Evolutionary conservation across 805 yeast species (phyloP).

Genomic region (Suhomyces pyralidae): DNA sequence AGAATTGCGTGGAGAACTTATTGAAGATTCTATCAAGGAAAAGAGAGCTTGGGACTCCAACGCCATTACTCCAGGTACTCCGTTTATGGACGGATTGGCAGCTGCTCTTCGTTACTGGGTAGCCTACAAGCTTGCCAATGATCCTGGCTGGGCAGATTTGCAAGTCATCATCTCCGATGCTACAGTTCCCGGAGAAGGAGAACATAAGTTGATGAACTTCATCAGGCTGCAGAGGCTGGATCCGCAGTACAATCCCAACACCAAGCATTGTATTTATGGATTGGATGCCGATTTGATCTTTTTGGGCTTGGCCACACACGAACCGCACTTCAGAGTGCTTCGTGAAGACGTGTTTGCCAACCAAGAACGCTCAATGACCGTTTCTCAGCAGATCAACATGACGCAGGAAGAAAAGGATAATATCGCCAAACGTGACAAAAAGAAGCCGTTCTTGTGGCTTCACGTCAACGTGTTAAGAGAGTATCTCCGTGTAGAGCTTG

Average conservation of each 20-base stretch:
- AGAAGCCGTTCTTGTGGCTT: slow-evolving; percentile 91
- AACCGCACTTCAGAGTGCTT: slow-evolving; percentile 89
- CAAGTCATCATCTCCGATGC: slow-evolving; percentile 94
- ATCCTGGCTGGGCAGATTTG: slow-evolving; percentile 89
- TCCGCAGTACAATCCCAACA: slow-evolving; percentile 86
- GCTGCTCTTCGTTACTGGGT: slow-evolving; percentile 85
- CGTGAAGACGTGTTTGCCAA: slow-evolving; percentile 97
- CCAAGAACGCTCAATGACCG: slow-evolving; percentile 46
- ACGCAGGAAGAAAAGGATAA: slow-evolving; percentile 54
- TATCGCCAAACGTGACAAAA: slow-evolving; percentile 42
- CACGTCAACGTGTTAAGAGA: slow-evolving; percentile 86
- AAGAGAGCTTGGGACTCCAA: slow-evolving; percentile 92
- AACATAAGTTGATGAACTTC: slow-evolving; percentile 96
- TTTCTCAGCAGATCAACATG: slow-evolving; percentile 52
- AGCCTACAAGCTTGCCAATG: slow-evolving; percentile 79
- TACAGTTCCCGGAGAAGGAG: slow-evolving; percentile 99
- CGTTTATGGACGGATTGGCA: slow-evolving; percentile 91
- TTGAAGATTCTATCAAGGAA: slow-evolving; percentile 71
- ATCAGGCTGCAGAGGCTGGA: slow-evolving; percentile 86
- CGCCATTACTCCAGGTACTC: slow-evolving; percentile 98
- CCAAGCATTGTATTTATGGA: slow-evolving; percentile 95
- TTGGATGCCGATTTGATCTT: slow-evolving; percentile 97
- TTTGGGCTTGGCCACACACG: slow-evolving; percentile 94
- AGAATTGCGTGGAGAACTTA: slow-evolving; percentile 64
- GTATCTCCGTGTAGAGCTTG: slow-evolving; percentile 78